A percentile compares a stretch with the other conserved stretches of the same genome.
Conservation (phyloP, 345 rosid genomes). For the Hypericum androsaemum region DNA sequence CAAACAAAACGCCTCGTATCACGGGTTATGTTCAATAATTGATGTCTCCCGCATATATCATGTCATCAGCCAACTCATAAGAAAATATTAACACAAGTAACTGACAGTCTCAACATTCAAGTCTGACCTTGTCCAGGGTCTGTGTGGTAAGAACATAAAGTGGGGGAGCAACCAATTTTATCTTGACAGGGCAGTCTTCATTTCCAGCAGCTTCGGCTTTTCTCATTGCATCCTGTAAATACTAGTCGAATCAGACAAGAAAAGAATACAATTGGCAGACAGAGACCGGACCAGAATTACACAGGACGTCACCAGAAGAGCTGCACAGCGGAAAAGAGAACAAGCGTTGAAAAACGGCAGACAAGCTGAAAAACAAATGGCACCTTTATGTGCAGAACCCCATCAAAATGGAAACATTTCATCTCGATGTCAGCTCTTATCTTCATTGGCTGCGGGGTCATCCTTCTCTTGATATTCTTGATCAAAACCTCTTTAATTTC, state of each 20-base stretch:
- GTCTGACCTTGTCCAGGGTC: slow-evolving; percentile 87
- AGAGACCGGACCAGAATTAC: background rate
- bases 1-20: no score
- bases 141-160: slow-evolving; percentile 95
- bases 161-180: slow-evolving; percentile 93
- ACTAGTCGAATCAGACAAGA: background rate
- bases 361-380: slow-evolving; percentile 1
- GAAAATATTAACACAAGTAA: background rate
- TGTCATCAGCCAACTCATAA: no score
- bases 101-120: no score
- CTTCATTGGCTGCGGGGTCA: slow-evolving; percentile 96
- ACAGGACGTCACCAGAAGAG: background rate
- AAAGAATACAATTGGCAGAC: slow-evolving; percentile 6
- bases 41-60: no score
- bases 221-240: slow-evolving; percentile 78
- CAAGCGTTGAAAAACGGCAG: background rate
- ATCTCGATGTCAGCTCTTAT: slow-evolving; percentile 91
- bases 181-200: slow-evolving; percentile 87
- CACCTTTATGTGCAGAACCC: slow-evolving; percentile 96
- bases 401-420: slow-evolving; percentile 97
- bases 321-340: background rate
- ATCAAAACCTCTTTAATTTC: slow-evolving; percentile 81
- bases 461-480: slow-evolving; percentile 82
- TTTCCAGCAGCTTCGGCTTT: slow-evolving; percentile 95
- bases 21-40: no score